These are phyloP conservation scores for Collybia sordida DNA, from an alignment of 768 basidiomycete species.

Conservation along the genomic window DNA sequence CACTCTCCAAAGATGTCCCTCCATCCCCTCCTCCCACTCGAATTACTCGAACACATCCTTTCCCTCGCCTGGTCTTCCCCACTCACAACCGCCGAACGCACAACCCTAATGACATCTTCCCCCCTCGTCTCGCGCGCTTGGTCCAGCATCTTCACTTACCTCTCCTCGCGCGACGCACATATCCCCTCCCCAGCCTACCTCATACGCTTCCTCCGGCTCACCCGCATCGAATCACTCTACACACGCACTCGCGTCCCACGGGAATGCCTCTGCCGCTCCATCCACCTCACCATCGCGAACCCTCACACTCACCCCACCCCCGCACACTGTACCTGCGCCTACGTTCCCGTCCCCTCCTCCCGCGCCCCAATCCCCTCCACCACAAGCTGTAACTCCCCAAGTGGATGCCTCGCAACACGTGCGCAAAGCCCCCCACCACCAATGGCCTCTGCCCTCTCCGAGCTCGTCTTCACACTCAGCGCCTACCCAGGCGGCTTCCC, in stretches of 20 bases:
- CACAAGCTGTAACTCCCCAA: too few relatives aligned
- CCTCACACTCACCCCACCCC: neutral
- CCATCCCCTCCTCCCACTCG: neutral
- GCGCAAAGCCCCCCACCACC: constrained; percentile 1
- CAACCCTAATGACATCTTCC: neutral
- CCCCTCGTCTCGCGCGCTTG: neutral
- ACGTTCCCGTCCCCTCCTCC: too few relatives aligned
- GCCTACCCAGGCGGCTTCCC: constrained; percentile 12
- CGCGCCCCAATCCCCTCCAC: constrained; percentile 2
- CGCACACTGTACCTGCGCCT: neutral
- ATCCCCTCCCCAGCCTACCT: constrained; percentile 26
- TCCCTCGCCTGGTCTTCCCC: neutral
- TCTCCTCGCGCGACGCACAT: constrained; percentile 30
- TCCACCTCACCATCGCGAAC: constrained; percentile 10
- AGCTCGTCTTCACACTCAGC: constrained; percentile 17
- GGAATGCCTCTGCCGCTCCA: constrained; percentile 3
- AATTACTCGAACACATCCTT: neutral
- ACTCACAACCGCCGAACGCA: neutral
- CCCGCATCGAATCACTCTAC: constrained; percentile 5
- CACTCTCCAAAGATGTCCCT: too few relatives aligned
- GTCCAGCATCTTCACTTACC: constrained; percentile 10
- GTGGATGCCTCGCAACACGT: too few relatives aligned
- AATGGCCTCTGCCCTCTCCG: constrained; percentile 15
- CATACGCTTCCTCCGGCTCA: too few relatives aligned
- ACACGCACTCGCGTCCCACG: constrained; percentile 4